phyloP scores from a whole-genome alignment of 2,329 filamentous ascomycete species.

The Periconia digitata region DNA sequence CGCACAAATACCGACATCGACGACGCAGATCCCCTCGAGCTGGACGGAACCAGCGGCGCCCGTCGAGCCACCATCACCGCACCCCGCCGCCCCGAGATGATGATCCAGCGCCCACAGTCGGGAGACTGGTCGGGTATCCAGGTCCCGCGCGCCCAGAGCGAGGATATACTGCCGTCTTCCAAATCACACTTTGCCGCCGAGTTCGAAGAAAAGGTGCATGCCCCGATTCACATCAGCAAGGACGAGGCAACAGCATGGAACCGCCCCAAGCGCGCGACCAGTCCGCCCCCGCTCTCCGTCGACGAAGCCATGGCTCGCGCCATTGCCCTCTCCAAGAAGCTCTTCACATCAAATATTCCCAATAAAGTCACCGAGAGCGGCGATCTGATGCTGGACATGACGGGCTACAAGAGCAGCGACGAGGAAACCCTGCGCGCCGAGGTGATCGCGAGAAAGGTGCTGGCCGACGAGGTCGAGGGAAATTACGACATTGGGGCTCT shows the following conservation, averaged over 20 bases:
- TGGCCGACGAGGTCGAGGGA: conserved; percentile 89
- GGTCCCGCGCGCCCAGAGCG: conserved; percentile 53
- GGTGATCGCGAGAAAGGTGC: conserved; percentile 86
- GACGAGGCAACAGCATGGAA: conserved; percentile 41
- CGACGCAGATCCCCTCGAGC: conserved; percentile 70
- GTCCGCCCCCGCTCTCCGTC: conserved; percentile 71
- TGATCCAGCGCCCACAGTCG: conserved; percentile 27
- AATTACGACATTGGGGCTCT: conserved; percentile 95
- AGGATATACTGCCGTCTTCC: conserved; percentile 53
- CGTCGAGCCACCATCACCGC: conserved; percentile 34
- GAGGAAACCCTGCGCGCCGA: conserved; percentile 90
- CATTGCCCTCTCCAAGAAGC: conserved; percentile 78
- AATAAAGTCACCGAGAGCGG: conserved; percentile 89
- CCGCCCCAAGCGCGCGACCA: conserved; percentile 61
- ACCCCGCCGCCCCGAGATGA: conserved; percentile 25
- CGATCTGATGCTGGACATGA: conserved; percentile 98
- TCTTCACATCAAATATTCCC: conserved; percentile 88
- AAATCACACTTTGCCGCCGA: conserved; percentile 42
- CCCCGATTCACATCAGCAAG: conserved; percentile 35
- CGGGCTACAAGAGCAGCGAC: conserved; percentile 90
- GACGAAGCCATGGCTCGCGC: conserved; percentile 82
- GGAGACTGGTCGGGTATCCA: conserved; percentile 40
- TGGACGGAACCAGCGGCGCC: conserved; percentile 53
- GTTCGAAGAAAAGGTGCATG: conserved; percentile 25
- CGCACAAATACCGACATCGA: conserved; percentile 54